phyloP scores from a whole-genome alignment of 768 basidiomycete genomes.

The Trametes gibbosa region DNA sequence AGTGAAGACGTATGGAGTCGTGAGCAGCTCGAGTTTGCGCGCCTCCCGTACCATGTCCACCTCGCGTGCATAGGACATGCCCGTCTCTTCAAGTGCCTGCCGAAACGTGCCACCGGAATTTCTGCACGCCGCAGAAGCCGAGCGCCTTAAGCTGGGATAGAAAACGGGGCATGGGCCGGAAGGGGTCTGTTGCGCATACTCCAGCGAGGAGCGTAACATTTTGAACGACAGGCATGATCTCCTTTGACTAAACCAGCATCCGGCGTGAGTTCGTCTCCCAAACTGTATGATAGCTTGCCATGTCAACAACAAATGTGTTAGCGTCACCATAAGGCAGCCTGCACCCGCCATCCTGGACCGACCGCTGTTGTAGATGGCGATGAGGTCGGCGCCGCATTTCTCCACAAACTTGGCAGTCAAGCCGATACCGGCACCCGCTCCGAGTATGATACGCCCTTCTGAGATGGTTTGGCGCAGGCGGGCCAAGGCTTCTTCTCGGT shows the following conservation, averaged over 20 bases:
- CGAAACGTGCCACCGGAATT: constrained; percentile 22
- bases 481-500: constrained; percentile 14
- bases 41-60: constrained; percentile 23
- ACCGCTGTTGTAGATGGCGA: constrained; percentile 22
- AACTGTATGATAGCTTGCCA: background rate
- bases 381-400: constrained; percentile 21
- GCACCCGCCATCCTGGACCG: constrained; percentile 20
- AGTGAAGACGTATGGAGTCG: constrained; percentile 22
- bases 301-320: constrained; percentile 18
- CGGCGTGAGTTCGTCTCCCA: background rate
- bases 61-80: constrained; percentile 22
- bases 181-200: constrained; percentile 23
- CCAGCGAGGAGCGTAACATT: constrained; percentile 17
- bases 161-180: constrained; percentile 22
- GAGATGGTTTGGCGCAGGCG: constrained; percentile 18
- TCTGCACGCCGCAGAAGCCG: constrained; percentile 25
- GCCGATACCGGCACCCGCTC: constrained; percentile 21
- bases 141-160: constrained; percentile 16
- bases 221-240: constrained; percentile 19
- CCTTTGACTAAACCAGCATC: constrained; percentile 10
- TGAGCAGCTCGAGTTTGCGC: constrained; percentile 18
- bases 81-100: constrained; percentile 24
- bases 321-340: constrained; percentile 22
- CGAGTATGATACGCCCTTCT: constrained; percentile 13
- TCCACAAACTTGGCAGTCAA: constrained; percentile 20